Base-by-base conservation (phyloP, 1,284 basidiomycete genomes). In the Chalciporus sp. region DNA sequence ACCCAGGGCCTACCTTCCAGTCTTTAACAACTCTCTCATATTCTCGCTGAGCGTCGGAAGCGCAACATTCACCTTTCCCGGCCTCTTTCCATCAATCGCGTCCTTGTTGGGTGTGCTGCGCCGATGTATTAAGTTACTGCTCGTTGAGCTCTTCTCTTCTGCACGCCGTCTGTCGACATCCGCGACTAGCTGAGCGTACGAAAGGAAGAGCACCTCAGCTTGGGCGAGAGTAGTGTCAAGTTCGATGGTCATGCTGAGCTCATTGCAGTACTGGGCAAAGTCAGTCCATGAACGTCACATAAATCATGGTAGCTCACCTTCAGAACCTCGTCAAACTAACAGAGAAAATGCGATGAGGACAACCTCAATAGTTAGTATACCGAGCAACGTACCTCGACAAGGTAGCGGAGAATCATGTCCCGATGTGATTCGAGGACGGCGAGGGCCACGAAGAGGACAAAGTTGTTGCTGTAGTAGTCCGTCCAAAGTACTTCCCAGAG, bases 401-500 rank as follows among this genome's bases (percentile, higher is more conserved):
- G 82, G 71, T 99, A 98, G 12, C 95, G 84, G 42, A 98, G 74
- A 51, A 99, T 90, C 67, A 97, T 90, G 64, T 97, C 94, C 35
- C 95, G 80, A 72, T 99, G 95, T 5, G 90, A 91, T 70, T 98
- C 94, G 11, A 99, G 79, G 31, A 99, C 84, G 0, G 95, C 95
- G 20, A 99, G 80, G 0, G 95, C 95, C 19, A 98, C 81, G 65
- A 99, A 99, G 3, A 99, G 82, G n/a, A 95, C 85, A 66, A 98
- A 98, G 31, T 88, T 77, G 31, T 82, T 83, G 68, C 88, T 92
- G 73, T 94, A 94, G 66, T 92, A 90, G 64, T 95, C 86, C 7
- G 95, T 95, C 91, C 93, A 97, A n/a, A 97, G 74, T 10, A 94
- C 88, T 72, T 99, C 97, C 97, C 97, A 99, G 8, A 99, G 74